Evolutionary conservation across 108 stramenopile species (phyloP).

Genomic region (Discostella stelligeroides): DNA sequence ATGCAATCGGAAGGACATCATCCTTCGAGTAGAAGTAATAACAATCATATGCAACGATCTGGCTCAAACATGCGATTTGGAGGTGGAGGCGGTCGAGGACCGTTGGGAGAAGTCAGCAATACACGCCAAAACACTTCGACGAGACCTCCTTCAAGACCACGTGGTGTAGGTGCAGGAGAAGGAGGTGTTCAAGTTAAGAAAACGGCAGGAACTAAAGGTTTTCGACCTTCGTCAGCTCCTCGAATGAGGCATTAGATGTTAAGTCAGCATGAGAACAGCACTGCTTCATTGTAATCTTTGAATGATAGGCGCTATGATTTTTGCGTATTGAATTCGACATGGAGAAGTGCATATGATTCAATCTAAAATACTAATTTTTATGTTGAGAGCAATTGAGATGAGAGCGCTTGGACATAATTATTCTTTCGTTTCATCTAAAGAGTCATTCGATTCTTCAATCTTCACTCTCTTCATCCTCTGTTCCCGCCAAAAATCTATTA

Average conservation of each 20-base stretch:
- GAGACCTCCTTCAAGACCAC: constrained; percentile 10
- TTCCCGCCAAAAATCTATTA: no score
- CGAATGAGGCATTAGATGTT: constrained; percentile 23
- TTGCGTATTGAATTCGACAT: no score
- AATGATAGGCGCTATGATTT: no score
- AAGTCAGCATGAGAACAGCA: no score
- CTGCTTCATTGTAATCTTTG: no score
- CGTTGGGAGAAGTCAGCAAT: constrained; percentile 38
- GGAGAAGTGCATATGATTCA: no score
- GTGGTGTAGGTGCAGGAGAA: constrained; percentile 6
- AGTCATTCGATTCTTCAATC: no score
- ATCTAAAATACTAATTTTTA: no score
- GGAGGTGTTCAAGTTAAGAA: background rate
- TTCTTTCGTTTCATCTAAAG: no score
- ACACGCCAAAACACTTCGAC: constrained; percentile 30
- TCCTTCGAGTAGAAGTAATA: background rate
- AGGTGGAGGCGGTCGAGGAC: constrained; percentile 15
- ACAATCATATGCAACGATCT: background rate
- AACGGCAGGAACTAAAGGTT: constrained; percentile 4
- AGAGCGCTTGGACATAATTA: no score
- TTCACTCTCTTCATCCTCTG: no score
- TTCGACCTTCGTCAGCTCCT: constrained; percentile 39
- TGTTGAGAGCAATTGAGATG: no score
- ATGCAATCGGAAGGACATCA: constrained; percentile 4
- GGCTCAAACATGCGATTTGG: constrained; percentile 9